Percentiles rank a stretch among this genome's conserved stretches.
phyloP scores from a whole-genome alignment of 1,139 yeast species.

The Casaregolazyma suthepensis region DNA sequence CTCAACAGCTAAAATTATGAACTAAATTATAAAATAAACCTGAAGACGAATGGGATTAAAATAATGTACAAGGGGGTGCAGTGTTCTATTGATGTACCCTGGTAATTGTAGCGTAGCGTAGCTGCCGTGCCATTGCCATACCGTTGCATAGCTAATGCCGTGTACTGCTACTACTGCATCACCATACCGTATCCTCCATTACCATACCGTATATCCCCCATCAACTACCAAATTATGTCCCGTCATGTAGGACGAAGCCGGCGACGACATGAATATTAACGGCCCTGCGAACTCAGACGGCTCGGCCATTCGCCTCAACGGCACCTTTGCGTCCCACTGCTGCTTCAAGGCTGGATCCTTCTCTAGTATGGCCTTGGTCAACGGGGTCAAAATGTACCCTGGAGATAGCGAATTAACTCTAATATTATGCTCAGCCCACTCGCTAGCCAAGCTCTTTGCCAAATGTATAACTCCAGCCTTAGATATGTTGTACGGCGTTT shows the following conservation, averaged over 20 bases:
- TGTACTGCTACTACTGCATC: too few relatives aligned
- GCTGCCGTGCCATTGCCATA: too few relatives aligned
- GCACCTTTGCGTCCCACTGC: conserved; percentile 61
- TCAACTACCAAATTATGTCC: conserved; percentile 76
- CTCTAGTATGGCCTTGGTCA: conserved; percentile 52
- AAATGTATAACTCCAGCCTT: conserved; percentile 82
- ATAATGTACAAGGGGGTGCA: too few relatives aligned
- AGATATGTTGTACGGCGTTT: conserved; percentile 78
- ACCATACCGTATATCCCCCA: conserved; percentile 71
- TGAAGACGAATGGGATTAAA: too few relatives aligned
- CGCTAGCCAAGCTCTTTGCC: conserved; percentile 71
- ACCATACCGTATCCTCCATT: too few relatives aligned
- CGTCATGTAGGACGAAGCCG: conserved; percentile 74
- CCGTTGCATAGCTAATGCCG: background rate
- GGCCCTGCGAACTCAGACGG: conserved; percentile 78
- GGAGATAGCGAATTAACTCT: conserved; percentile 78
- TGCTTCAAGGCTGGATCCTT: conserved; percentile 46
- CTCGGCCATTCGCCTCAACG: conserved; percentile 74
- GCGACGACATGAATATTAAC: conserved; percentile 62
- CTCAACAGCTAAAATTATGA: too few relatives aligned
- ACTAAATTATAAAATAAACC: too few relatives aligned
- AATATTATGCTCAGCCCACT: conserved; percentile 75
- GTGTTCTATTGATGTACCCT: too few relatives aligned
- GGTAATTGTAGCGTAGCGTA: too few relatives aligned
- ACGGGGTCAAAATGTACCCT: conserved; percentile 68